A percentile compares a stretch with the other conserved stretches of the same genome.
phyloP scores from a whole-genome alignment of 1,284 basidiomycete species.

The Ceratorhiza oryzae-sativae region DNA sequence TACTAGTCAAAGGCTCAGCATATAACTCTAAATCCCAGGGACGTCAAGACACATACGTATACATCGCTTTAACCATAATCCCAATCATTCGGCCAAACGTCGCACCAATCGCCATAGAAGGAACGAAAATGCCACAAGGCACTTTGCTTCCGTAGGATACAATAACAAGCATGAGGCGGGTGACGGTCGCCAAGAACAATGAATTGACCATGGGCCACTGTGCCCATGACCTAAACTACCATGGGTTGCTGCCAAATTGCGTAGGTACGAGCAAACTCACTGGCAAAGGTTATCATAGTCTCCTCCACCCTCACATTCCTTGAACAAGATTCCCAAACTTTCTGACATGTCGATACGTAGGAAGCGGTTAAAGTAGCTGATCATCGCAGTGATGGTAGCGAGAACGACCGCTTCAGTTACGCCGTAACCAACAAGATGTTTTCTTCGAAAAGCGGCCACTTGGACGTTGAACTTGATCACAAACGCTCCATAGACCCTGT shows the following conservation, averaged over 20 bases:
- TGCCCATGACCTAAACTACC: constrained; percentile 69
- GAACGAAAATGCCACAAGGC: constrained; percentile 96
- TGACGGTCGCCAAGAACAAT: constrained; percentile 87
- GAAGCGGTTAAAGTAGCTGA: constrained; percentile 96
- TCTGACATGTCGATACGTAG: constrained; percentile 98
- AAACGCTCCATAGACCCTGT: constrained; percentile 97
- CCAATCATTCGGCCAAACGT: constrained; percentile 96
- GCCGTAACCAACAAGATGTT: constrained; percentile 83
- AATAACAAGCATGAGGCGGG: constrained; percentile 87
- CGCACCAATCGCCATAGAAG: constrained; percentile 97
- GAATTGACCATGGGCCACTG: constrained; percentile 98
- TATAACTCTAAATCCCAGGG: not conserved
- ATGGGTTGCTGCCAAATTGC: not conserved
- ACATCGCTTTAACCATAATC: constrained; percentile 91
- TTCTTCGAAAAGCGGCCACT: constrained; percentile 91
- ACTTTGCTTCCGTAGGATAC: constrained; percentile 97
- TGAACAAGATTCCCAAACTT: constrained; percentile 94
- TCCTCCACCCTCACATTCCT: constrained; percentile 94
- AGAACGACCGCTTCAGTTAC: constrained; percentile 90
- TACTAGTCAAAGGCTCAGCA: constrained; percentile 57
- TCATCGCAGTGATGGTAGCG: constrained; percentile 86
- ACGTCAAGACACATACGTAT: constrained; percentile 63
- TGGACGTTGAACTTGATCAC: constrained; percentile 98
- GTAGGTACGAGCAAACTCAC: constrained; percentile 58
- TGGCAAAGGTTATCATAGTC: constrained; percentile 95